phyloP scores from a whole-genome alignment of 2,329 filamentous ascomycete species.

The Diaporthe eres region DNA sequence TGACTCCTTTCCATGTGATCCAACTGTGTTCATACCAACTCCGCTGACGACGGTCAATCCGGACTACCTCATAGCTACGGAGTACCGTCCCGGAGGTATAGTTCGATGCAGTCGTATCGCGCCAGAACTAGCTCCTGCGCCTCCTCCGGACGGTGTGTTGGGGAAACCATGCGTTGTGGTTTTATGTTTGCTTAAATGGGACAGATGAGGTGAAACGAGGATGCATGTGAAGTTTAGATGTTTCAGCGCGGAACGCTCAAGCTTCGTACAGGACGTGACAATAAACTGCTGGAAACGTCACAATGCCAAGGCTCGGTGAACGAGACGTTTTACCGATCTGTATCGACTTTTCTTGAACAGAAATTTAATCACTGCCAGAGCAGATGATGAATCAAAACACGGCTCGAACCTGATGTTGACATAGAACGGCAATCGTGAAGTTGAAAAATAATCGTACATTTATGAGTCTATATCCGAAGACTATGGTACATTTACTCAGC shows the following conservation, averaged over 20 bases:
- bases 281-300: background rate
- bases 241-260: background rate
- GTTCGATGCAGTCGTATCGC: background rate
- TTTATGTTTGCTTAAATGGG: background rate
- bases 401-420: background rate
- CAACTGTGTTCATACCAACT: too few species aligned
- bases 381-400: too few species aligned
- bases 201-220: conserved; percentile 1
- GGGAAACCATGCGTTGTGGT: background rate
- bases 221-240: background rate
- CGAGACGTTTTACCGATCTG: background rate
- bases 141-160: background rate
- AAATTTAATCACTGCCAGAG: background rate
- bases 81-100: background rate
- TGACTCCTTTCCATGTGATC: background rate
- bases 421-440: too few species aligned
- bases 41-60: background rate
- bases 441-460: too few species aligned
- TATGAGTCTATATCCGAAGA: background rate
- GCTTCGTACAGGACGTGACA: background rate
- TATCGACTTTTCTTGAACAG: background rate
- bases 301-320: background rate
- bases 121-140: background rate
- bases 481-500: background rate
- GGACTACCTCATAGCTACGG: conserved; percentile 4